Evolutionary conservation across 2,329 filamentous ascomycete genomes (phyloP).

Genomic region (Sclerotiophoma versabilis): DNA sequence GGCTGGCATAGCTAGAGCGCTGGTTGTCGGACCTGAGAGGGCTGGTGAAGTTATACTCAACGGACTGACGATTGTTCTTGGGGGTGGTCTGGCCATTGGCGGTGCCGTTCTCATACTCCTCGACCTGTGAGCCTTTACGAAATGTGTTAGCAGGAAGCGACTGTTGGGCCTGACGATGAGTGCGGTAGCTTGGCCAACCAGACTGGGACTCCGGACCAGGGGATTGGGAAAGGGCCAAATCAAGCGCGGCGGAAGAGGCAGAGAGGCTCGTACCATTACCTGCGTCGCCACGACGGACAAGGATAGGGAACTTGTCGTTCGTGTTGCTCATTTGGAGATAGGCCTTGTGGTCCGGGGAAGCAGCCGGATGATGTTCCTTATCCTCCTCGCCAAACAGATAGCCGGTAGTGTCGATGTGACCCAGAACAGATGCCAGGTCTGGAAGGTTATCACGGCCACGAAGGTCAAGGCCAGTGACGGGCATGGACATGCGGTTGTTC

Average conservation of each 20-base stretch:
- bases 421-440: conserved; percentile 63
- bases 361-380: conserved; percentile 58
- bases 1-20: conserved; percentile 61
- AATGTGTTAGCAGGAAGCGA: conserved; percentile 65
- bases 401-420: conserved; percentile 83
- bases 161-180: conserved; percentile 69
- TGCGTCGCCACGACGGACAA: conserved; percentile 70
- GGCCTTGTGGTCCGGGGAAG: conserved; percentile 71
- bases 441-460: conserved; percentile 63
- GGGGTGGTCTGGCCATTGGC: conserved; percentile 50
- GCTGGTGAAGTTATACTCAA: conserved; percentile 54
- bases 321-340: conserved; percentile 75
- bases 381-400: conserved; percentile 82
- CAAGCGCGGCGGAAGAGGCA: conserved; percentile 79
- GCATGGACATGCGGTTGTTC: conserved; percentile 92
- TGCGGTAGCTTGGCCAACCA: conserved; percentile 69
- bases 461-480: conserved; percentile 75
- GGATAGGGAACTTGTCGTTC: conserved; percentile 87
- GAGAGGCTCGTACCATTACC: conserved; percentile 71
- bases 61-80: conserved; percentile 57
- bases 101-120: conserved; percentile 49
- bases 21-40: conserved; percentile 49
- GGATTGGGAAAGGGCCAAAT: conserved; percentile 75
- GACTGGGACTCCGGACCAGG: conserved; percentile 64
- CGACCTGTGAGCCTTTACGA: conserved; percentile 50